These are phyloP conservation scores for Rhododendron ovatum DNA, from an alignment of 148 eudicot genomes.

Conservation along the genomic window DNA sequence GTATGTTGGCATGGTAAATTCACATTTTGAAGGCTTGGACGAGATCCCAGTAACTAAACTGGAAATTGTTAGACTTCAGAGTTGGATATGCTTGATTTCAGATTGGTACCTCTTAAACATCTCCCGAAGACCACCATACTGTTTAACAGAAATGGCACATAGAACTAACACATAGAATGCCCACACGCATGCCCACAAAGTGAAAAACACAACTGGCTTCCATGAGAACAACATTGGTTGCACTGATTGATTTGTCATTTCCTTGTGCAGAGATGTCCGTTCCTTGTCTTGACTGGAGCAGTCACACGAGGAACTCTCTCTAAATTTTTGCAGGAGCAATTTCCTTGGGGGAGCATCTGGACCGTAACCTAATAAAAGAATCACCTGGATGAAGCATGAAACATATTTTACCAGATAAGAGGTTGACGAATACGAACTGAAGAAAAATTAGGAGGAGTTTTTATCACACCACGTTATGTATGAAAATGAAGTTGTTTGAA, in stretches of 20 bases:
- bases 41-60: not conserved
- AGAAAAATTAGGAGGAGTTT: not conserved
- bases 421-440: not conserved
- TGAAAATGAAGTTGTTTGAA: not conserved
- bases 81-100: not conserved
- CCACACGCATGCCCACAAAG: constrained; percentile 76
- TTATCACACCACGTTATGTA: not conserved
- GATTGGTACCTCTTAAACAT: constrained; percentile 75
- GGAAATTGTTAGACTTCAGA: not conserved
- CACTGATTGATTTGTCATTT: constrained; percentile 17
- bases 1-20: not conserved
- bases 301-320: constrained; percentile 14
- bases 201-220: constrained; percentile 54
- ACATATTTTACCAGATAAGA: not conserved
- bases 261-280: constrained; percentile 21
- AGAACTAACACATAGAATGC: constrained; percentile 57
- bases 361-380: constrained; percentile 72
- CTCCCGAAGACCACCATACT: constrained; percentile 70
- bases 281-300: constrained; percentile 22
- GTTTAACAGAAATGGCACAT: constrained; percentile 64
- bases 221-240: constrained; percentile 45
- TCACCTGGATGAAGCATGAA: constrained; percentile 39
- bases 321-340: constrained; percentile 36
- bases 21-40: not conserved
- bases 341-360: constrained; percentile 86